These are phyloP conservation scores for Allomyces macrogynus DNA, from an alignment of 192 early-diverging fungal genomes.

Conservation along the genomic window DNA sequence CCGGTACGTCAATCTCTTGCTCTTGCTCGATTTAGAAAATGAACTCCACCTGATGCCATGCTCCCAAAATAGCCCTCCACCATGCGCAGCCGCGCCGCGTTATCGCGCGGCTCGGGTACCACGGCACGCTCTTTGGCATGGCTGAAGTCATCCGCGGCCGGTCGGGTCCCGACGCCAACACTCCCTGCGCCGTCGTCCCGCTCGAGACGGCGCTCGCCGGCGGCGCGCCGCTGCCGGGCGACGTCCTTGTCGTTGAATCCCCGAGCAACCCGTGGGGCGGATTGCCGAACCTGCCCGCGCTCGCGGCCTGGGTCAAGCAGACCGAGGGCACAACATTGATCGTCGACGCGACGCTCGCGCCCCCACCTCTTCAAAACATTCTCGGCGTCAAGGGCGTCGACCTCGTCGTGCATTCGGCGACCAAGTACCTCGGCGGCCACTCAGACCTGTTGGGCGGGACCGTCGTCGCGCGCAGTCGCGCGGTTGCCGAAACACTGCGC, in stretches of 20 bases:
- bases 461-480: conserved; percentile 22
- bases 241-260: conserved; percentile 37
- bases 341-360: conserved; percentile 47
- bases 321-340: conserved; percentile 26
- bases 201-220: conserved; percentile 12
- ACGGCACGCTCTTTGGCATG: conserved; percentile 14
- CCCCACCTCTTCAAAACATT: conserved; percentile 40
- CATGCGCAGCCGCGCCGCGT: conserved; percentile 25
- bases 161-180: conserved; percentile 9
- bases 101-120: conserved; percentile 12
- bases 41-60: too few relatives aligned
- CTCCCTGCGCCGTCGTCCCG: conserved; percentile 11
- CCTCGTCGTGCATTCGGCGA: conserved; percentile 45
- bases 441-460: conserved; percentile 46
- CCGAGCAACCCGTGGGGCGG: conserved; percentile 33
- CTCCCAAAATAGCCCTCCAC: conserved; percentile 13
- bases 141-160: conserved; percentile 14
- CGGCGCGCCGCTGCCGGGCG: conserved; percentile 8
- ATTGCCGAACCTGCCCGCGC: conserved; percentile 12
- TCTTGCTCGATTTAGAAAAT: too few relatives aligned
- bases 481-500: conserved; percentile 18
- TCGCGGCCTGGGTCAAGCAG: conserved; percentile 14
- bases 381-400: conserved; percentile 26
- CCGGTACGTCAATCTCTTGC: conserved; percentile 4
- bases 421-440: conserved; percentile 57